Evolutionary conservation across 2,329 filamentous ascomycete genomes (phyloP).

Genomic region (Ophiostoma quercus): DNA sequence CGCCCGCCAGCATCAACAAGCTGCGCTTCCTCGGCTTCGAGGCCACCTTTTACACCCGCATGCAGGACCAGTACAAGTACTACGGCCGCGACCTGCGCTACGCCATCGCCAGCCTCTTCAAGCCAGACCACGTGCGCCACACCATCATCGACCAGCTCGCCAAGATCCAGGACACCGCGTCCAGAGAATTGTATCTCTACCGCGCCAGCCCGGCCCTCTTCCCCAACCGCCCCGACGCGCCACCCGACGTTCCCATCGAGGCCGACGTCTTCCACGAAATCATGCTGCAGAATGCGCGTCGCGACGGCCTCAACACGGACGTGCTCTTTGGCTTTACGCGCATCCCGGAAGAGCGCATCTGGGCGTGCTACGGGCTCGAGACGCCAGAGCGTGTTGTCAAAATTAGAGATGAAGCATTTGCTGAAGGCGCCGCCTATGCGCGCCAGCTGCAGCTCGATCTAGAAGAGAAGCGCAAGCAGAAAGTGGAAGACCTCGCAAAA

Average conservation of each 20-base stretch:
- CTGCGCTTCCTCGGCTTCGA: neutral
- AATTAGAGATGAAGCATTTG: neutral
- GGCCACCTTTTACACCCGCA: neutral
- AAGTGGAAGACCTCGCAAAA: neutral
- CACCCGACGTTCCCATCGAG: neutral
- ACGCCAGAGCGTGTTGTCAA: neutral
- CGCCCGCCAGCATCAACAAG: too few species aligned
- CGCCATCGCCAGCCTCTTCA: neutral
- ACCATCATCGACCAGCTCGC: conserved; percentile 2
- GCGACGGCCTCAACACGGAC: neutral
- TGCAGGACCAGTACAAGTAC: conserved; percentile 5
- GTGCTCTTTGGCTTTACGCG: neutral
- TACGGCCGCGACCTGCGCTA: neutral
- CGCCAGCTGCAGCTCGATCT: neutral
- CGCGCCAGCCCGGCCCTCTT: conserved; percentile 11
- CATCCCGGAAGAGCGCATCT: neutral
- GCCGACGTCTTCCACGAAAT: neutral
- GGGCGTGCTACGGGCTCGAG: neutral
- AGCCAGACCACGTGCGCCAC: neutral
- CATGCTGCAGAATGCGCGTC: neutral
- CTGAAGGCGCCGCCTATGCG: neutral
- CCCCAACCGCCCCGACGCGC: conserved; percentile 14
- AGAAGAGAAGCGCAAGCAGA: neutral
- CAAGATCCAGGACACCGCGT: neutral
- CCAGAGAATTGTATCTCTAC: neutral